Conservation (phyloP, 2,329 filamentous ascomycete species). For the Periconia sp. region DNA sequence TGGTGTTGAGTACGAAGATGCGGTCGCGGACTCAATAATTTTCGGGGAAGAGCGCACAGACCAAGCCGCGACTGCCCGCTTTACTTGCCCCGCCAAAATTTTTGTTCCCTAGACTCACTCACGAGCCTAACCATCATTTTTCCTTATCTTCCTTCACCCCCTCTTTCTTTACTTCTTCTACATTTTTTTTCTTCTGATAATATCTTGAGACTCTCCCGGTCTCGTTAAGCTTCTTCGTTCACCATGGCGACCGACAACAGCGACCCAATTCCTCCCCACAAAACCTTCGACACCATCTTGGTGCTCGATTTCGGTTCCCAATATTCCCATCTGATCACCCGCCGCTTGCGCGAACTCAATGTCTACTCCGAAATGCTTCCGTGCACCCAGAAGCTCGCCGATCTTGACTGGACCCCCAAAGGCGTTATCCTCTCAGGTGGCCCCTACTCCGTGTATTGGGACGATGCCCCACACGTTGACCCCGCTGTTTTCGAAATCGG, state of each 20-base stretch:
- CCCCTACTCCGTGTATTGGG: slow-evolving; percentile 78
- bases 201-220: slow-evolving; percentile 9
- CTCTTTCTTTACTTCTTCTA: slow-evolving; percentile 3
- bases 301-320: slow-evolving; percentile 73
- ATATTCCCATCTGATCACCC: slow-evolving; percentile 73
- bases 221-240: slow-evolving; percentile 10
- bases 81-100: slow-evolving; percentile 22
- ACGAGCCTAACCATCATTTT: slow-evolving; percentile 7
- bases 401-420: slow-evolving; percentile 77
- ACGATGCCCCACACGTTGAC: slow-evolving; percentile 76
- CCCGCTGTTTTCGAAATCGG: slow-evolving; percentile 76
- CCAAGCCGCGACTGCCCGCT: slow-evolving; percentile 6
- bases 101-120: slow-evolving; percentile 20
- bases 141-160: slow-evolving; percentile 6
- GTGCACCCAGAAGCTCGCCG: slow-evolving; percentile 78
- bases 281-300: slow-evolving; percentile 67
- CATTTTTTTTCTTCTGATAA: slow-evolving; percentile 6
- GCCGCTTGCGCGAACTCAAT: slow-evolving; percentile 75
- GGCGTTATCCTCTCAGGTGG: slow-evolving; percentile 80
- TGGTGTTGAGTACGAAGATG: background rate
- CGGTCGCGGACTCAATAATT: slow-evolving; percentile 15
- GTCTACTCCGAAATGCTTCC: slow-evolving; percentile 87
- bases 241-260: slow-evolving; percentile 44
- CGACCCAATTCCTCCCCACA: slow-evolving; percentile 50
- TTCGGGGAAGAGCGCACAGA: slow-evolving; percentile 15